Evolutionary conservation across 495 filamentous ascomycete genomes (phyloP).

Genomic region (Aspergillus taichungensis): DNA sequence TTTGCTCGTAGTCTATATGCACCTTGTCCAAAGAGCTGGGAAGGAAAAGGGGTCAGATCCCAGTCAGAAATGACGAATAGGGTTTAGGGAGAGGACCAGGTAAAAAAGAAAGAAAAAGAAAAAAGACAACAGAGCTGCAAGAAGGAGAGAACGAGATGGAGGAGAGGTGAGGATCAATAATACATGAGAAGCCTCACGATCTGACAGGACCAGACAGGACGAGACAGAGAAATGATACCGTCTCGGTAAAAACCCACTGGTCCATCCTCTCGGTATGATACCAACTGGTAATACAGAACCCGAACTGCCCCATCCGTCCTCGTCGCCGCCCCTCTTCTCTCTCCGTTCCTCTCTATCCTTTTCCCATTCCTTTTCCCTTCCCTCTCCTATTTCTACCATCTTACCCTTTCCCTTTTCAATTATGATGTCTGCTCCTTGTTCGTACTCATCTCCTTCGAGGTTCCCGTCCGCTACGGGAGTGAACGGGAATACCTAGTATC

Average conservation of each 20-base stretch:
- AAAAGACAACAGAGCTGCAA: background rate
- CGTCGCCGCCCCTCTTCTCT: conserved; percentile 16
- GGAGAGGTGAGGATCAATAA: background rate
- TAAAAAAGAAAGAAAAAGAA: conserved; percentile 1
- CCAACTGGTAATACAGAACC: too few species aligned
- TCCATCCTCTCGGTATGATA: too few species aligned
- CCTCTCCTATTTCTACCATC: conserved; percentile 8
- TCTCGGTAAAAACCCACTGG: too few species aligned
- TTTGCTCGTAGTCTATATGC: too few species aligned
- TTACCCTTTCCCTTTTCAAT: conserved; percentile 1
- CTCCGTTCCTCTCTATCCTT: conserved; percentile 20
- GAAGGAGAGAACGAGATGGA: background rate
- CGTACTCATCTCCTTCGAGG: conserved; percentile 20
- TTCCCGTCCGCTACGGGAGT: conserved; percentile 36
- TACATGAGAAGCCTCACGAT: background rate
- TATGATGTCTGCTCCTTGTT: conserved; percentile 30
- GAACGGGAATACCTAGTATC: conserved; percentile 34
- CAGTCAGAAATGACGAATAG: background rate
- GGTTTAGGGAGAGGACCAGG: background rate
- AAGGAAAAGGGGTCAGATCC: background rate
- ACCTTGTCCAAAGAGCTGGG: too few species aligned
- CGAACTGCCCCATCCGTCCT: conserved; percentile 1
- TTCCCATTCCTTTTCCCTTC: conserved; percentile 20
- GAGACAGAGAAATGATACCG: too few species aligned
- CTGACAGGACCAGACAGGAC: background rate